A percentile compares a stretch with the other conserved stretches of the same genome.
Evolutionary conservation across 805 yeast species (phyloP).

Genomic region (Grigorovia yakushimaensis): DNA sequence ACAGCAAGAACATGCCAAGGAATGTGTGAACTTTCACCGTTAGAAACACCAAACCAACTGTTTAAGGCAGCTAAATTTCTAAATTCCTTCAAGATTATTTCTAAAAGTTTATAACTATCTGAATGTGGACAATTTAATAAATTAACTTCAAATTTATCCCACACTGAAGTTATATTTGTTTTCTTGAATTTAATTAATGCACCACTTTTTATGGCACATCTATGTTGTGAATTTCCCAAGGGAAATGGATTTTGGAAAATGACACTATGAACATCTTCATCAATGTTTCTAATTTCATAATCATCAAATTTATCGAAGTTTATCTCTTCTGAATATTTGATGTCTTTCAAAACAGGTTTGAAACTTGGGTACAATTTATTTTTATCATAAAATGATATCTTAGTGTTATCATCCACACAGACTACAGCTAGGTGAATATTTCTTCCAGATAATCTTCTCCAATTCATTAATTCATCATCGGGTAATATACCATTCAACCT

Average conservation of each 20-base stretch:
- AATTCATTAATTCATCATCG: slow-evolving; percentile 70
- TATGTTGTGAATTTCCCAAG: slow-evolving; percentile 57
- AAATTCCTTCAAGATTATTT: slow-evolving; percentile 48
- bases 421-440: slow-evolving; percentile 57
- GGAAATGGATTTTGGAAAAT: slow-evolving; percentile 55
- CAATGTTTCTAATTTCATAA: slow-evolving; percentile 37
- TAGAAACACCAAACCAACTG: slow-evolving; percentile 32
- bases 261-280: slow-evolving; percentile 45
- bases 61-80: slow-evolving; percentile 40
- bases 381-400: slow-evolving; percentile 29
- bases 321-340: slow-evolving; percentile 11
- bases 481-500: slow-evolving; percentile 66
- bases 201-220: slow-evolving; percentile 64
- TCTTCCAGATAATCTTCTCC: slow-evolving; percentile 61
- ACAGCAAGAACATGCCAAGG: slow-evolving; percentile 76
- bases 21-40: slow-evolving; percentile 32
- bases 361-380: slow-evolving; percentile 28
- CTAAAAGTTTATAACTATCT: slow-evolving; percentile 48
- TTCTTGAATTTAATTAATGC: slow-evolving; percentile 40
- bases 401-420: slow-evolving; percentile 54
- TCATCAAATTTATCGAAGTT: slow-evolving; percentile 16
- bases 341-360: slow-evolving; percentile 26
- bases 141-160: slow-evolving; percentile 48
- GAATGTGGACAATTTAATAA: slow-evolving; percentile 65
- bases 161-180: slow-evolving; percentile 15